Evolutionary conservation across 2,329 filamentous ascomycete species (phyloP), one percentile per base, ranked within the genome.

Genomic region (Neopestalotiopsis sp.): DNA sequence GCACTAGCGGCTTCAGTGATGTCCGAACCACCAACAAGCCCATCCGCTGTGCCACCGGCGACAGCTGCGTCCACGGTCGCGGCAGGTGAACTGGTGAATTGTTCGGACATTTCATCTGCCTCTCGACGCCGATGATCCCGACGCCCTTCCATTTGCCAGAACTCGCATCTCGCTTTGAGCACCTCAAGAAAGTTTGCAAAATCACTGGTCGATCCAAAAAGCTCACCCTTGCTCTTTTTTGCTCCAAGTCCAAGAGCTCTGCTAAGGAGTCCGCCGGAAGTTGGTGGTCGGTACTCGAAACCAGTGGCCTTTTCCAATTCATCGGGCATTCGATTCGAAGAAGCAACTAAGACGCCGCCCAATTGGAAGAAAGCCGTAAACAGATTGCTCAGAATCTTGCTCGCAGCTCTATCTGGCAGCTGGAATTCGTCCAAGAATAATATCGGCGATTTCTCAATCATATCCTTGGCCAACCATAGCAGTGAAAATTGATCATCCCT

Each of bases 371-470:
- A 95, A 1, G 88, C 86, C 6, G 92, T 93, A 77, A 96, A 91
- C 1, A 96, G 84, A 74, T 92, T 92, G 70, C 91, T 93, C 70
- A 96, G 82, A 61, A 95, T 93, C 79, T 95, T 95, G 74, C 90
- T 92, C 2, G 92, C 88, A 1, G 91, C 92, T 72, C 91, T 87
- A 78, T 95, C 93, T 0, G 93, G 93, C 49, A 96, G 86, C 76
- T 96, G 93, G 71, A 96, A 95, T 77, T 96, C 93, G 73, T 95
- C 93, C 2, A 95, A 80, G 74, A 96, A 96, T 14, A 95, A 79
- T 42, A 95, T 92, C 0, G 93, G 92, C 12, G 90, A 92, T 13
- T 88, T 90, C 67, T 93, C 88, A 13, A 94, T 88, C 76, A 95
- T 88, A 69, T 95, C 92, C 74, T 91, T 90, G 40, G 93, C 92